These are phyloP conservation scores for Huntiella moniliformis DNA, from an alignment of 2,329 filamentous ascomycete genomes.

Conservation along the genomic window DNA sequence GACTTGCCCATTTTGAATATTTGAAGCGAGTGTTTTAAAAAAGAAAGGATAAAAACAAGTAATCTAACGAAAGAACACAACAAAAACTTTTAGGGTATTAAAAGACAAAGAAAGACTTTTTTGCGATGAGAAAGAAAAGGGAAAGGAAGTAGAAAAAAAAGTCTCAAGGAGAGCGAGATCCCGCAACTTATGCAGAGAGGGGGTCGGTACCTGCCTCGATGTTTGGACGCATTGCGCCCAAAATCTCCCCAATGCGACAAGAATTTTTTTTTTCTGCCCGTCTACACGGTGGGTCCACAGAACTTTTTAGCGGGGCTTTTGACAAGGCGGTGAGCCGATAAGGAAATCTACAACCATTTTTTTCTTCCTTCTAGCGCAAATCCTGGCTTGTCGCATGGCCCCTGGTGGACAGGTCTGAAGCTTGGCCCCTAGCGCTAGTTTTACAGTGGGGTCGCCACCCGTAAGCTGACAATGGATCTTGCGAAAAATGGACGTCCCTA, in stretches of 20 bases:
- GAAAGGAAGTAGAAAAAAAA: slow-evolving; percentile 7
- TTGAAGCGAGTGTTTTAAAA: slow-evolving; percentile 12
- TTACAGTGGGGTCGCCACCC: no score
- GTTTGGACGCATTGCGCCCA: slow-evolving; percentile 8
- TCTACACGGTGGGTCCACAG: slow-evolving; percentile 18
- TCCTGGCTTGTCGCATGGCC: no score
- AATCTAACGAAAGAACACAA: slow-evolving; percentile 8
- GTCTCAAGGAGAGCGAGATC: no score
- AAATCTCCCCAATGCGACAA: slow-evolving; percentile 1
- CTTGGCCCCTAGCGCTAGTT: no score
- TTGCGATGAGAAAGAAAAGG: not conserved
- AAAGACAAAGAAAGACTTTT: slow-evolving; percentile 11
- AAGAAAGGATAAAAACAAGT: slow-evolving; percentile 11
- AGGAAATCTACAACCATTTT: not conserved
- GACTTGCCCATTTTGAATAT: slow-evolving; percentile 42
- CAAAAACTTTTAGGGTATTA: slow-evolving; percentile 11
- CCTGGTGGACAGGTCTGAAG: no score
- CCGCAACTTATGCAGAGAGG: slow-evolving; percentile 1
- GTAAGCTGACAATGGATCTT: no score
- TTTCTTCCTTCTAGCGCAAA: no score
- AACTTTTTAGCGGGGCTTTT: slow-evolving; percentile 12
- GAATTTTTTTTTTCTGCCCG: slow-evolving; percentile 17
- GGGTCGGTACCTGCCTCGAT: not conserved
- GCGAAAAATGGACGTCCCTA: no score
- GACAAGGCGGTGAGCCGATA: slow-evolving; percentile 19